Percentiles rank a stretch among this genome's conserved stretches.
Evolutionary conservation across 139 green algal species (phyloP).

Genomic region (Chlamydomonas sp.): DNA sequence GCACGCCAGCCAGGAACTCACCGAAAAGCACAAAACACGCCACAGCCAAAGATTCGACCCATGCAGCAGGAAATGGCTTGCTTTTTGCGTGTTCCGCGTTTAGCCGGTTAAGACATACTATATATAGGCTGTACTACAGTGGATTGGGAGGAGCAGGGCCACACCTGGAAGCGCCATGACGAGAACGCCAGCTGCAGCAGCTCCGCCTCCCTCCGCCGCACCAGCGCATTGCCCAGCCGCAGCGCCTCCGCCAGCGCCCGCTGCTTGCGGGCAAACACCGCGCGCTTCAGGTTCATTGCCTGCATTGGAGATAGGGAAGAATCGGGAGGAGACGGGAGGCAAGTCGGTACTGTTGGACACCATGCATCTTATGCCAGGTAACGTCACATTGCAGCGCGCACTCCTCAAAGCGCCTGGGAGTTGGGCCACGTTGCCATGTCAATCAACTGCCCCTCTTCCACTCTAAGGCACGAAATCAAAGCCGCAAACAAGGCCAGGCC

Average conservation of each 20-base stretch:
- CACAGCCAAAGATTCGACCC: background rate
- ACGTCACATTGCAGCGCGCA: too few relatives aligned
- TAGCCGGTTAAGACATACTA: background rate
- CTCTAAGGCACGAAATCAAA: too few relatives aligned
- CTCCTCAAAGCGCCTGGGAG: too few relatives aligned
- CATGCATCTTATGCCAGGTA: too few relatives aligned
- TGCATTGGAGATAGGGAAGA: background rate
- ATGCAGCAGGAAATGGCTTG: background rate
- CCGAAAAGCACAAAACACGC: background rate
- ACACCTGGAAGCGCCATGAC: conserved; percentile 40
- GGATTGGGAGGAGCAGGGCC: background rate
- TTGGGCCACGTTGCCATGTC: too few relatives aligned
- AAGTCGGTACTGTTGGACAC: background rate
- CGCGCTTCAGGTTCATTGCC: conserved; percentile 42
- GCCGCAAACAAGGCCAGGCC: too few relatives aligned
- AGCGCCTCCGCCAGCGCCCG: conserved; percentile 54
- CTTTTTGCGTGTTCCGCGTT: background rate
- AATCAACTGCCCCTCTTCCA: too few relatives aligned
- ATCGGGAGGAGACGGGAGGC: background rate
- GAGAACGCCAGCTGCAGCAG: conserved; percentile 45
- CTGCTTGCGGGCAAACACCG: conserved; percentile 63
- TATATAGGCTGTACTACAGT: background rate
- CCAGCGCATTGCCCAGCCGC: conserved; percentile 55
- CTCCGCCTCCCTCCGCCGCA: conserved; percentile 34
- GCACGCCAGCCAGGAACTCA: background rate